Evolutionary conservation across 176 grass and related monocot species (phyloP).

Genomic region (Olyra latifolia): DNA sequence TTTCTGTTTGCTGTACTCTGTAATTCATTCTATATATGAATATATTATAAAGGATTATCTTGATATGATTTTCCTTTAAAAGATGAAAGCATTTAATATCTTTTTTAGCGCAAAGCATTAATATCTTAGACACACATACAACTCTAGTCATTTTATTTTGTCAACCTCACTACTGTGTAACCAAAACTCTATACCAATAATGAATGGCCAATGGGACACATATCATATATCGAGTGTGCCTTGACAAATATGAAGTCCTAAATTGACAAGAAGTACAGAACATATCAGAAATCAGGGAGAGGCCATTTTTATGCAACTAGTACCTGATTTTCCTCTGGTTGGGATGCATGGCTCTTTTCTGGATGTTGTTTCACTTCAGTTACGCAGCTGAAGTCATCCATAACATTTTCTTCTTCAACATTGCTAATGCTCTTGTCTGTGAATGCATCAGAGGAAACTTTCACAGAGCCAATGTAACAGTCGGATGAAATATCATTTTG

Average conservation of each 20-base stretch:
- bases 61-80: too few relatives aligned
- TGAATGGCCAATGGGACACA: not conserved
- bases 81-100: too few relatives aligned
- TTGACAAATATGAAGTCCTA: not conserved
- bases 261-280: not conserved
- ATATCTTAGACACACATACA: not conserved
- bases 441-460: constrained; percentile 16
- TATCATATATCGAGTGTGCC: not conserved
- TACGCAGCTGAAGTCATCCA: constrained; percentile 4
- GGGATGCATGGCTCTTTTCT: constrained; percentile 22
- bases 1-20: too few relatives aligned
- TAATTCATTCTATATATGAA: too few relatives aligned
- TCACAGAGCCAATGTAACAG: constrained; percentile 20
- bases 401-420: constrained; percentile 31
- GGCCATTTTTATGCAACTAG: not conserved
- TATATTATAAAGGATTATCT: too few relatives aligned
- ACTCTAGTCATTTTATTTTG: not conserved
- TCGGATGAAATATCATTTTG: constrained; percentile 22
- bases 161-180: not conserved
- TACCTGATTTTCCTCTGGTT: constrained; percentile 43
- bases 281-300: not conserved
- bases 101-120: too few relatives aligned
- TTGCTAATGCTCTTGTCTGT: constrained; percentile 27
- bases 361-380: constrained; percentile 25
- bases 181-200: not conserved